These are phyloP conservation scores for Trypanosoma rangeli DNA, from an alignment of 208 protist species.

Conservation along the genomic window DNA sequence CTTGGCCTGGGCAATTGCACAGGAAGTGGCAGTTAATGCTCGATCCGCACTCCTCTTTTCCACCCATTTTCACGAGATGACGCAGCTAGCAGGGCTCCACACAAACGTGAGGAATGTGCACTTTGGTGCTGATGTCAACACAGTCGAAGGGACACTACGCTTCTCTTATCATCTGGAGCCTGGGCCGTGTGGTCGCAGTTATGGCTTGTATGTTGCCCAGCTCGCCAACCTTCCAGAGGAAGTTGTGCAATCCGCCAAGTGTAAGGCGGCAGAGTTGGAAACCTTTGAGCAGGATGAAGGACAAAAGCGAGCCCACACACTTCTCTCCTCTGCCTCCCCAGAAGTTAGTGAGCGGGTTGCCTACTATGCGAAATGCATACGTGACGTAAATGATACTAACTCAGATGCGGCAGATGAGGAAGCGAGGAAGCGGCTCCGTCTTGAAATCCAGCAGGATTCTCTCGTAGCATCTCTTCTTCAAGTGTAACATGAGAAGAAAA, in stretches of 20 bases:
- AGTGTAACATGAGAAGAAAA: slow-evolving; percentile 9
- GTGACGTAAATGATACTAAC: slow-evolving; percentile 42
- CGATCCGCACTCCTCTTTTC: slow-evolving; percentile 96
- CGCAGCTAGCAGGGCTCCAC: slow-evolving; percentile 77
- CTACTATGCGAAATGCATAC: slow-evolving; percentile 70
- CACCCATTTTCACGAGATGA: slow-evolving; percentile 99
- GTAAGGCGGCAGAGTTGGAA: slow-evolving; percentile 89
- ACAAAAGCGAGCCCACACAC: slow-evolving; percentile 1
- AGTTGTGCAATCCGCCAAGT: slow-evolving; percentile 74
- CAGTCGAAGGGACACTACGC: slow-evolving; percentile 62
- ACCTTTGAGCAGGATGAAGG: slow-evolving; percentile 53
- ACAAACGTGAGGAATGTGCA: slow-evolving; percentile 68
- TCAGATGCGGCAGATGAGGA: slow-evolving; percentile 15
- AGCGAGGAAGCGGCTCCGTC: slow-evolving; percentile 38
- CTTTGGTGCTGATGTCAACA: slow-evolving; percentile 81
- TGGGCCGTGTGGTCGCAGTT: slow-evolving; percentile 89
- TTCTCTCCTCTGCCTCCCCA: slow-evolving; percentile 20
- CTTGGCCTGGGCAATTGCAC: slow-evolving; percentile 98
- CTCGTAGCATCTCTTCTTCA: slow-evolving; percentile 34
- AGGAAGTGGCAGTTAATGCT: slow-evolving; percentile 90
- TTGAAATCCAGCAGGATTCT: slow-evolving; percentile 50
- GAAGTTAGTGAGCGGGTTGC: slow-evolving; percentile 39
- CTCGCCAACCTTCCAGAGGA: slow-evolving; percentile 82
- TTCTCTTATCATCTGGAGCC: slow-evolving; percentile 87
- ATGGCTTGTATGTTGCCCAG: slow-evolving; percentile 92